Evolutionary conservation across 768 basidiomycete species (phyloP).

Genomic region (Kwoniella newhampshirensis): DNA sequence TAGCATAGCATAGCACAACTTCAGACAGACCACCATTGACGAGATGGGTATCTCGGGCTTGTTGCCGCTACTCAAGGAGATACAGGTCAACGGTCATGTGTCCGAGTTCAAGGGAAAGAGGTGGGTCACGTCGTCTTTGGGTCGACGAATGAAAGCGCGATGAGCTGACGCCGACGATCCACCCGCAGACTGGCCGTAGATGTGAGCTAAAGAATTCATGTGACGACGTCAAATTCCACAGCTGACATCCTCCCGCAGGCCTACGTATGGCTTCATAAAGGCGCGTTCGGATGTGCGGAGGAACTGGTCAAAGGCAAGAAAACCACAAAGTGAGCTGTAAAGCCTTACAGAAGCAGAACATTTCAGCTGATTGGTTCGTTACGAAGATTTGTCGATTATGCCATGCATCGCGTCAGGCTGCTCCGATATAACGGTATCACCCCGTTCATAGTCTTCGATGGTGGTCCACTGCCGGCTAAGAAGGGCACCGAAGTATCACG

Average conservation of each 20-base stretch:
- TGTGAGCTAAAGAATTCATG: constrained; percentile 52
- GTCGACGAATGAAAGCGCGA: not conserved
- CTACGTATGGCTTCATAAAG: constrained; percentile 70
- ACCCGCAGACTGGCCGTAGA: constrained; percentile 71
- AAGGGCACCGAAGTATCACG: constrained; percentile 81
- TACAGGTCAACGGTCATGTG: constrained; percentile 74
- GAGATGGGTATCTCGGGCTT: constrained; percentile 90
- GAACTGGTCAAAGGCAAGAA: constrained; percentile 81
- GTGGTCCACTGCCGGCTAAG: constrained; percentile 93
- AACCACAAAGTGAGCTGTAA: constrained; percentile 75
- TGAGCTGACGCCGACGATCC: constrained; percentile 19
- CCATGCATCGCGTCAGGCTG: constrained; percentile 86
- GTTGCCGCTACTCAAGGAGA: constrained; percentile 83
- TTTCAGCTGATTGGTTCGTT: constrained; percentile 22
- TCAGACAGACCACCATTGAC: not conserved
- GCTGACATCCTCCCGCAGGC: constrained; percentile 46
- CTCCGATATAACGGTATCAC: constrained; percentile 77
- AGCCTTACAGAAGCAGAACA: too few species aligned
- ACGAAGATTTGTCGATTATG: constrained; percentile 88
- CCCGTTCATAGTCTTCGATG: constrained; percentile 94
- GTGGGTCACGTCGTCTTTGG: constrained; percentile 31
- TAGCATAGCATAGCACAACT: not conserved
- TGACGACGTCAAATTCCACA: not conserved
- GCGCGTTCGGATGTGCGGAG: constrained; percentile 82
- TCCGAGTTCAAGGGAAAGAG: constrained; percentile 80